Conservation (phyloP, 176 grass and related monocot genomes). For the Pontederia paniculata region DNA sequence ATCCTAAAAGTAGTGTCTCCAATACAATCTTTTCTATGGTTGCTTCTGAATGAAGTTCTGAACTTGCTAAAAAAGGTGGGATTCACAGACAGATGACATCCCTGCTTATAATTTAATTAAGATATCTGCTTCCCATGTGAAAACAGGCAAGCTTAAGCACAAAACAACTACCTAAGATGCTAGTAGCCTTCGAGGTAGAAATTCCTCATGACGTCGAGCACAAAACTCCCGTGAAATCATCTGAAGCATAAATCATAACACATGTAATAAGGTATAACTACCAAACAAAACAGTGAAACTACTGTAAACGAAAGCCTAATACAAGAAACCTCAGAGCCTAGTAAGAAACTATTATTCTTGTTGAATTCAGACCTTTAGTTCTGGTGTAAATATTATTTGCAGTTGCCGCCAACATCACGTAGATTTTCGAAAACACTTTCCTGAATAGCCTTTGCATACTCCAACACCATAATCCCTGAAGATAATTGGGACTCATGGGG, state of each 20-base stretch:
- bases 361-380: slow-evolving; percentile 50
- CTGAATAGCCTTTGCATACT: slow-evolving; percentile 76
- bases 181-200: slow-evolving; percentile 62
- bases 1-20: too few relatives aligned
- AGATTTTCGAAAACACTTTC: slow-evolving; percentile 87
- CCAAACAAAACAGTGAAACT: not conserved
- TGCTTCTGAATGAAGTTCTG: too few relatives aligned
- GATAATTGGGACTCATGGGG: slow-evolving; percentile 62
- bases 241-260: slow-evolving; percentile 20
- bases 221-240: slow-evolving; percentile 97
- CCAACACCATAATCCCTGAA: slow-evolving; percentile 68
- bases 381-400: slow-evolving; percentile 85
- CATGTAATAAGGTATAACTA: slow-evolving; percentile 16
- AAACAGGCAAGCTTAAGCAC: not conserved
- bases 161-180: slow-evolving; percentile 56
- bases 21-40: too few relatives aligned
- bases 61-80: too few relatives aligned
- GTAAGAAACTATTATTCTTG: slow-evolving; percentile 1
- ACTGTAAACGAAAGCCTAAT: not conserved
- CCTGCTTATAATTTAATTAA: too few relatives aligned
- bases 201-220: slow-evolving; percentile 73
- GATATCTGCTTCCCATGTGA: too few relatives aligned
- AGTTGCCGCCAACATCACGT: slow-evolving; percentile 66
- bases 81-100: too few relatives aligned
- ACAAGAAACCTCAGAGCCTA: slow-evolving; percentile 2